Conservation (phyloP, 371 early-diverging fungal genomes). For the Amoeboaphelidium occidentale region DNA sequence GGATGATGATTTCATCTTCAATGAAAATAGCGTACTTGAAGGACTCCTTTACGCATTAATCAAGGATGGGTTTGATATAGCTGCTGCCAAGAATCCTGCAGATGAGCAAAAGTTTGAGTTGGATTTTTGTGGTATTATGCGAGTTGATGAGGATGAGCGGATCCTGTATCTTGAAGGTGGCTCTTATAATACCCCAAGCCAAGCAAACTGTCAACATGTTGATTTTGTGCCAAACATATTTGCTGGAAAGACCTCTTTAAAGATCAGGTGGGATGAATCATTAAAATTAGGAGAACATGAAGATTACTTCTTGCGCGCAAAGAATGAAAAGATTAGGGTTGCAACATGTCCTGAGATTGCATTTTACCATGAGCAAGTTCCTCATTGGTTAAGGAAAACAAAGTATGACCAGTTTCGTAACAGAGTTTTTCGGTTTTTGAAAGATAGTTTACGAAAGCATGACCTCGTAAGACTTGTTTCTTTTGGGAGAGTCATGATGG, state of each 20-base stretch:
- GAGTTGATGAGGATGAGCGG: background rate
- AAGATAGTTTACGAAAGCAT: slow-evolving; percentile 6
- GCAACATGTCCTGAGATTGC: slow-evolving; percentile 9
- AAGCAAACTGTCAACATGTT: slow-evolving; percentile 8
- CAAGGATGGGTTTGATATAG: slow-evolving; percentile 6
- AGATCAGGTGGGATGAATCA: slow-evolving; percentile 9
- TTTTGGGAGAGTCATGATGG: slow-evolving; percentile 10
- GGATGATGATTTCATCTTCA: slow-evolving; percentile 10
- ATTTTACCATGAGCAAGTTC: slow-evolving; percentile 9
- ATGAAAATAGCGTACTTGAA: slow-evolving; percentile 1
- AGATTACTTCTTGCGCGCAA: slow-evolving; percentile 10
- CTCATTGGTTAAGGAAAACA: slow-evolving; percentile 8
- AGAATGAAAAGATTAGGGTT: slow-evolving; percentile 4
- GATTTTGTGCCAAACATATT: slow-evolving; percentile 13
- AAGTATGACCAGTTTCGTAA: slow-evolving; percentile 7
- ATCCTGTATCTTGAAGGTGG: slow-evolving; percentile 4
- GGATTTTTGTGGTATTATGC: slow-evolving; percentile 11
- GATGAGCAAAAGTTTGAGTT: slow-evolving; percentile 9
- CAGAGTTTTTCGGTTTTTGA: slow-evolving; percentile 9
- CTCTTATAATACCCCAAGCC: background rate
- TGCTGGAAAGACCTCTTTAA: slow-evolving; percentile 6
- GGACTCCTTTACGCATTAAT: slow-evolving; percentile 8
- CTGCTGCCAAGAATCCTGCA: slow-evolving; percentile 10
- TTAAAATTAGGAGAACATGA: slow-evolving; percentile 12
- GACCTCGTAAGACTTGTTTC: slow-evolving; percentile 3